Conservation (phyloP, 2,329 filamentous ascomycete species). For the Xylariaceae sp. region DNA sequence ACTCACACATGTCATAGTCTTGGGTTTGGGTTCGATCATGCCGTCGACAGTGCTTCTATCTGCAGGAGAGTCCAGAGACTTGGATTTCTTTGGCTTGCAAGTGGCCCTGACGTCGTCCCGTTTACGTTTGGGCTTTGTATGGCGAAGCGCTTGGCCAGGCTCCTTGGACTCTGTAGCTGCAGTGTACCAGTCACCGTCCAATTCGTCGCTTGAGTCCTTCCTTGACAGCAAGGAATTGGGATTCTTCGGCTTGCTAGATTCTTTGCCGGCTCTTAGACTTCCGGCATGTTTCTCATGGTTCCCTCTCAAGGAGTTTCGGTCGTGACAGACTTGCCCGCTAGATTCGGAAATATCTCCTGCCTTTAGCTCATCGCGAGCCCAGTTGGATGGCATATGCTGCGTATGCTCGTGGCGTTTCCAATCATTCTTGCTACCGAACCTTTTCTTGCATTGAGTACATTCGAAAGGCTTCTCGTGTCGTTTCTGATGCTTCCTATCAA, state of each 20-base stretch:
- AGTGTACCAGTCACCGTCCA: background rate
- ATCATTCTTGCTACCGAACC: slow-evolving; percentile 88
- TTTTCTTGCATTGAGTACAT: slow-evolving; percentile 70
- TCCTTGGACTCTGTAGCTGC: background rate
- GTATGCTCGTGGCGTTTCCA: slow-evolving; percentile 87
- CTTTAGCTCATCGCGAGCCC: slow-evolving; percentile 55
- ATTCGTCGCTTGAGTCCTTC: slow-evolving; percentile 16
- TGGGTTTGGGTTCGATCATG: background rate
- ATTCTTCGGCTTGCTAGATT: slow-evolving; percentile 53
- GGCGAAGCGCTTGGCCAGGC: background rate
- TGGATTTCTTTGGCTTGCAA: slow-evolving; percentile 17
- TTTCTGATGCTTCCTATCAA: slow-evolving; percentile 71
- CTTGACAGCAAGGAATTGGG: slow-evolving; percentile 28
- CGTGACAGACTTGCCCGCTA: slow-evolving; percentile 57
- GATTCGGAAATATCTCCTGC: slow-evolving; percentile 24
- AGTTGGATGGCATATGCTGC: slow-evolving; percentile 69
- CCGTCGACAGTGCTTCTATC: background rate
- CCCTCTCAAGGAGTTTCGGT: slow-evolving; percentile 51
- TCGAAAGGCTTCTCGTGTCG: slow-evolving; percentile 76
- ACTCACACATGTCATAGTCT: slow-evolving; percentile 15
- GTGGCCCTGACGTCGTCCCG: slow-evolving; percentile 16
- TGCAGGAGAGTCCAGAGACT: background rate
- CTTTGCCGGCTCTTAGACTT: slow-evolving; percentile 34
- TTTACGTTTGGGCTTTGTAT: slow-evolving; percentile 23
- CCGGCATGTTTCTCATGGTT: slow-evolving; percentile 49